Evolutionary conservation across 2,329 filamentous ascomycete species (phyloP), one percentile per base, ranked within the genome.

Genomic region (Fonsecaea pugnacius): DNA sequence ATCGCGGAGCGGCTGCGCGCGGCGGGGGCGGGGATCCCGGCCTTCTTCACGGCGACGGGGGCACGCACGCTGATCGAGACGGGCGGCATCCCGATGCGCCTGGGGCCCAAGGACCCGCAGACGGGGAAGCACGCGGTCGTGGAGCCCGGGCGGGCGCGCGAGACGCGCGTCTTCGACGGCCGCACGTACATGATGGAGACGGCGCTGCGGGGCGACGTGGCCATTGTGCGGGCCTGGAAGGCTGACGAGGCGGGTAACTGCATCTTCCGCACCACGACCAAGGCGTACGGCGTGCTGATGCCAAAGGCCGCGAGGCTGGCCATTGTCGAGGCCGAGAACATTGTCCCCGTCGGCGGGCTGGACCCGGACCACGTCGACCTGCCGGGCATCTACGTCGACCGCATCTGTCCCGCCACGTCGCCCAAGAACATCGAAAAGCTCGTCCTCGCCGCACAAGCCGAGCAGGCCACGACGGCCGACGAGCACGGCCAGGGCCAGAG

Each of bases 21-120:
- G 21, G 93, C 92, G 65, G 93, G 93, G 69, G 92, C 91, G 70
- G 93, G 93, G 30, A 90, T 97, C 70, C 93, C 93, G 14, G 93
- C 93, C 33, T 97, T 95, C 74, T 95, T 88, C 73, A 93, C 91
- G 0, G 87, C 90, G 0, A 91, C 91, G 0, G 91, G 87, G 58
- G 85, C 85, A 30, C 83, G 85, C 86, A 79, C 72, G 82, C 81
- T 67, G 35, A 73, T 78, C 10, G 74, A 78, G 55, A 73, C 76
- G n/a, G 77, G 77, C 10, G 72, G 75, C 40, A 78, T 78, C 8
- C 77, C 91, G 85, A 76, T 95, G 91, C 77, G 94, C 77, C 78
- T 94, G 86, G 33, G 92, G 93, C 63, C 65, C 36, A 62, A 67
- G 50, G 68, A 70, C 18, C 43, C 60, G 1, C 78, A 96, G 92